These are phyloP conservation scores for Sugiyamaella mastotermitis DNA, from an alignment of 805 yeast genomes.

Conservation along the genomic window DNA sequence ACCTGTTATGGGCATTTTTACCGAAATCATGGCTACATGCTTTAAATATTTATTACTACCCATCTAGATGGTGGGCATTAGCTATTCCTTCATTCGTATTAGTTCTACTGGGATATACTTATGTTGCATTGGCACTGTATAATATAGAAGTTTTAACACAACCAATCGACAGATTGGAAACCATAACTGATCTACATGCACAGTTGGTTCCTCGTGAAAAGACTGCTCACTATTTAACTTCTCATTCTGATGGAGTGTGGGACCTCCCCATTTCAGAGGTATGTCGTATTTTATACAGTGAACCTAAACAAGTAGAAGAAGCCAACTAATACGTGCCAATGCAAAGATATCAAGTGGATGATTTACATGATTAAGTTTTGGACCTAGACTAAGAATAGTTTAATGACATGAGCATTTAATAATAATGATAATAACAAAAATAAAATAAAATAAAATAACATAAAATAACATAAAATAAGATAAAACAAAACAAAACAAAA, in stretches of 20 bases:
- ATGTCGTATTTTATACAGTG: slow-evolving; percentile 25
- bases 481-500: too few relatives aligned
- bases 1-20: slow-evolving; percentile 67
- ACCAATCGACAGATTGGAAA: slow-evolving; percentile 50
- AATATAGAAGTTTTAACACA: slow-evolving; percentile 71
- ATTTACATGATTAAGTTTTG: too few relatives aligned
- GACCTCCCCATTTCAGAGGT: slow-evolving; percentile 61
- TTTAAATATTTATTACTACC: slow-evolving; percentile 63
- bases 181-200: slow-evolving; percentile 64
- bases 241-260: slow-evolving; percentile 77
- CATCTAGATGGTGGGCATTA: slow-evolving; percentile 88
- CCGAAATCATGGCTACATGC: slow-evolving; percentile 54
- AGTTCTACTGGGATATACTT: slow-evolving; percentile 65
- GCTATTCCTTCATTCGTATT: slow-evolving; percentile 68
- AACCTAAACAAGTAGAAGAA: too few relatives aligned
- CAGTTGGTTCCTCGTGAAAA: slow-evolving; percentile 32
- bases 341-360: too few relatives aligned
- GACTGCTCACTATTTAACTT: slow-evolving; percentile 39
- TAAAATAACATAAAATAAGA: too few relatives aligned
- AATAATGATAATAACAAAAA: too few relatives aligned
- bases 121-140: slow-evolving; percentile 63
- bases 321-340: too few relatives aligned
- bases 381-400: too few relatives aligned
- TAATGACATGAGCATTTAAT: too few relatives aligned
- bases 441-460: too few relatives aligned